Percentiles rank a stretch among this genome's conserved stretches.
These are phyloP conservation scores for Rubroboletus pulcherrimus DNA, from an alignment of 768 basidiomycete species.

Conservation along the genomic window DNA sequence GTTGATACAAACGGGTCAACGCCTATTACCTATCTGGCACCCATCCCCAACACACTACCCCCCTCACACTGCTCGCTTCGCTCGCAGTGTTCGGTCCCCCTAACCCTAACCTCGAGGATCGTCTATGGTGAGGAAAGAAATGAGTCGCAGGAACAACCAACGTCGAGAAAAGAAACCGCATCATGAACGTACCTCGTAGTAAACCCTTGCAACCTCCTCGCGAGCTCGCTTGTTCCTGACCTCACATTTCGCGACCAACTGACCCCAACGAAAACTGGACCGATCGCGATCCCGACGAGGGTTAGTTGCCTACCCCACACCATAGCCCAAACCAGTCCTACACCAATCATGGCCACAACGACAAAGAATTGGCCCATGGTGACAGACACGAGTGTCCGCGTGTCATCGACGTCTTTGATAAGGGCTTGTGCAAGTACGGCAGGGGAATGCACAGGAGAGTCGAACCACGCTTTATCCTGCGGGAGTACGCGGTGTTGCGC, in stretches of 20 bases:
- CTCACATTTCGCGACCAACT: constrained; percentile 59
- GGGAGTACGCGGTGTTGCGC: constrained; percentile 51
- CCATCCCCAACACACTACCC: no score
- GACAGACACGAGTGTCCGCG: constrained; percentile 67
- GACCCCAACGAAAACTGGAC: constrained; percentile 72
- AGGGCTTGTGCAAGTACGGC: no score
- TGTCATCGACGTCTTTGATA: constrained; percentile 90
- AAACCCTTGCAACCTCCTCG: constrained; percentile 79
- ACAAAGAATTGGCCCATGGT: constrained; percentile 71
- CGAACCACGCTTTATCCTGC: constrained; percentile 57
- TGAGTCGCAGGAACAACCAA: background rate
- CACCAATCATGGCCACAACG: constrained; percentile 72
- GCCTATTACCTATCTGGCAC: no score
- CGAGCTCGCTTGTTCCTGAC: constrained; percentile 42
- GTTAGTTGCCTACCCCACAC: constrained; percentile 55
- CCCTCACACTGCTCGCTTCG: no score
- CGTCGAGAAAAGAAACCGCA: background rate
- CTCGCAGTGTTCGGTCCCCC: no score
- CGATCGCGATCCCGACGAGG: constrained; percentile 82
- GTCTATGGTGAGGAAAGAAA: constrained; percentile 38
- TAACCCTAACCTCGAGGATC: constrained; percentile 74
- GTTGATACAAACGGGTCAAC: no score
- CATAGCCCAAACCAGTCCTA: no score
- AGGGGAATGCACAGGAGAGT: no score
- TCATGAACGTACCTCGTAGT: constrained; percentile 68